phyloP scores from a whole-genome alignment of 148 eudicot species.

The Cornus kousa region DNA sequence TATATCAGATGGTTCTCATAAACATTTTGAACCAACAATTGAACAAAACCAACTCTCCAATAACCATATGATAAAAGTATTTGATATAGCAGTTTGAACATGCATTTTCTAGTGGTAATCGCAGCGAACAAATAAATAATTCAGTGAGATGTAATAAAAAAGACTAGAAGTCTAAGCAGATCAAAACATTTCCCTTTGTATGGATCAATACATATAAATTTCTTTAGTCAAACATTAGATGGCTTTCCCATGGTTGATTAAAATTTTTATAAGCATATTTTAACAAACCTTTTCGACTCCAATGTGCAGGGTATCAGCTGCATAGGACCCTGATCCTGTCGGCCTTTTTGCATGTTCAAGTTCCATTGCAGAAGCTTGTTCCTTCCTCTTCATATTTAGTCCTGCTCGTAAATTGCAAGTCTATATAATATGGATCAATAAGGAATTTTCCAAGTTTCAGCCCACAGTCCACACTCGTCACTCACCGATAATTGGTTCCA shows the following conservation, averaged over 20 bases:
- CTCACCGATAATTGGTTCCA: not conserved
- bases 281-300: constrained; percentile 28
- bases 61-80: too few species aligned
- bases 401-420: constrained; percentile 12
- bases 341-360: constrained; percentile 31
- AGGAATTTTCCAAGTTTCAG: not conserved
- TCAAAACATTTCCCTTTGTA: not conserved
- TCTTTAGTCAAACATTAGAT: not conserved
- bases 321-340: constrained; percentile 11
- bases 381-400: constrained; percentile 24
- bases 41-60: not conserved
- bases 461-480: not conserved
- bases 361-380: constrained; percentile 22
- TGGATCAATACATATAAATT: not conserved
- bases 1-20: not conserved
- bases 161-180: not conserved
- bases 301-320: constrained; percentile 10
- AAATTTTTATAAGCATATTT: not conserved
- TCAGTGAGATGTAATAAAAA: not conserved
- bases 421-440: not conserved
- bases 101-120: not conserved
- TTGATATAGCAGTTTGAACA: not conserved
- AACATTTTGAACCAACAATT: not conserved
- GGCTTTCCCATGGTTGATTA: not conserved
- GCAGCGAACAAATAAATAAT: not conserved